Base-by-base conservation (phyloP, 2,329 filamentous ascomycete genomes). In the Amesomyces nigricolor region DNA sequence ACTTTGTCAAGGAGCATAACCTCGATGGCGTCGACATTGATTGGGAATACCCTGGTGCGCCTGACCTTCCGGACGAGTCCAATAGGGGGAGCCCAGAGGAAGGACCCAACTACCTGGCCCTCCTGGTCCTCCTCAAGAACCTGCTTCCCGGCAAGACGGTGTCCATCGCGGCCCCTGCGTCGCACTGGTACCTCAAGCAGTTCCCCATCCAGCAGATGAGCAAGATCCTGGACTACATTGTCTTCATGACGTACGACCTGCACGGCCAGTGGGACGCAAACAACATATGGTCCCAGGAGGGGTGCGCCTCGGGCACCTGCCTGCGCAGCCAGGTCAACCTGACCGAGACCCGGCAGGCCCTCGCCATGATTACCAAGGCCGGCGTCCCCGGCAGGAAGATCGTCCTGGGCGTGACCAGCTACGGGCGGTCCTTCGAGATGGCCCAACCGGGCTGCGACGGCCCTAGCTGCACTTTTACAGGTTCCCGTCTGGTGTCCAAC, bases 1-100 rank as follows among this genome's bases (percentile, higher is more conserved):
- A 71, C 19, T 72, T 79, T 59, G 16, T 78, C 47, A 61, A 70
- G 29, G 45, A 75, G 37, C 40, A 75, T 22, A 62, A 64, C 3
- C 61, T 78, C 0, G 40, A 58, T 42, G 45, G 58, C 51, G 16
- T 54, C 39, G 32, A 50, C n/a, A 29, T 54, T 7, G 72, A 75
- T 44, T 71, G 65, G 61, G 73, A 69, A 53, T 74, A 74, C 52
- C 72, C 71, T 2, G 71, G 68, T 4, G 63, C 57, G 3, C 63
- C 62, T 2, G 69, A 71, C 53, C 67, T 74, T 43, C 66, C 66
- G 1, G 67, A 58, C 1, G 68, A 71, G n/a, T 70, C 69, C 0
- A 30, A 44, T 29, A 14, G 63, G 1, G 70, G 64, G 2, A 45
- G 53, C 2, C 17, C 39, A 0, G 54, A 56, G 0, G 68, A 71